These are phyloP conservation scores for Agapanthus africanus DNA, from an alignment of 106 monocot species.

Conservation along the genomic window DNA sequence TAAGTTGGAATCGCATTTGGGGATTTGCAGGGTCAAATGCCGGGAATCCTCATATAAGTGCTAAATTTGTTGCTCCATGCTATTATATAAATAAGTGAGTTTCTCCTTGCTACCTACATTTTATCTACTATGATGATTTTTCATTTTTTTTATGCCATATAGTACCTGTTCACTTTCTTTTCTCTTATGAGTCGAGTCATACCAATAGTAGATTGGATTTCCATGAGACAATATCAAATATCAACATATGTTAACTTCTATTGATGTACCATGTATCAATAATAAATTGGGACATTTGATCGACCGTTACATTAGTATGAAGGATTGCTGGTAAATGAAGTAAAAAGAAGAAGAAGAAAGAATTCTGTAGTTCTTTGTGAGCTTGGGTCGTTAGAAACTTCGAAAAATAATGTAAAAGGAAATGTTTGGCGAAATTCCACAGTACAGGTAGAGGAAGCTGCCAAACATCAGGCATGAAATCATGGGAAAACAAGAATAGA, in stretches of 20 bases:
- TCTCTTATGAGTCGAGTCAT: background rate
- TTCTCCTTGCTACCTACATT: background rate
- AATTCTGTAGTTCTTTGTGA: background rate
- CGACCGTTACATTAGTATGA: background rate
- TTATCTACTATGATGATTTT: background rate
- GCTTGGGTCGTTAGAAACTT: background rate
- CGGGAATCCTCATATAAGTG: slow-evolving; percentile 79
- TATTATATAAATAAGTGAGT: slow-evolving; percentile 84
- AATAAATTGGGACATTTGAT: background rate
- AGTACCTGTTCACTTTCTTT: background rate
- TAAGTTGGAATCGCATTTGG: slow-evolving; percentile 73
- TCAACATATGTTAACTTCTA: background rate
- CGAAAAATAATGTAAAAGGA: background rate
- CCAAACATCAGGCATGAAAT: background rate
- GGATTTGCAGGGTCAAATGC: slow-evolving; percentile 67
- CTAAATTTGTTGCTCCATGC: slow-evolving; percentile 88
- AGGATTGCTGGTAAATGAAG: too few relatives aligned
- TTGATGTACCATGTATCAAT: background rate
- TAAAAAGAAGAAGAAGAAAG: too few relatives aligned
- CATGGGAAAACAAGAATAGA: background rate
- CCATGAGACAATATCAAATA: too few relatives aligned
- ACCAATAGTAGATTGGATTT: too few relatives aligned
- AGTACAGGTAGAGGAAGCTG: background rate
- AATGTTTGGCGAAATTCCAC: background rate
- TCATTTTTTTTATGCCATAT: background rate